These are phyloP conservation scores for Trypanosomatidae sp. DNA, from an alignment of 208 protist genomes.

Conservation along the genomic window DNA sequence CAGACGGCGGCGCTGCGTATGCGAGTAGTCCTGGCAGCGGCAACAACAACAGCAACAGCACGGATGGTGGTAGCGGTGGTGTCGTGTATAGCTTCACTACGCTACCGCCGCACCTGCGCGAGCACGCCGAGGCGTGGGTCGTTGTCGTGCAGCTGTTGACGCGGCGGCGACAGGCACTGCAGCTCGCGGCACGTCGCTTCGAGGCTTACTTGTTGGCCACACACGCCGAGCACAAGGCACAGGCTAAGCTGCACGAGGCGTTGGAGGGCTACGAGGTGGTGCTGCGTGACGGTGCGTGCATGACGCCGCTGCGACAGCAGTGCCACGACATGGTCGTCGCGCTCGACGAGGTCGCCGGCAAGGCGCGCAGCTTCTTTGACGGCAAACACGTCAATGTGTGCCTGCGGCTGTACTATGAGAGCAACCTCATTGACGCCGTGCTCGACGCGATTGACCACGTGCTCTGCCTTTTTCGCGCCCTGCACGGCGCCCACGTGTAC, in stretches of 20 bases:
- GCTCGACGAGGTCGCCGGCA: slow-evolving; percentile 11
- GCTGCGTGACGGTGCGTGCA: slow-evolving; percentile 11
- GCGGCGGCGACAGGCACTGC: slow-evolving; percentile 21
- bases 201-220: slow-evolving; percentile 23
- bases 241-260: slow-evolving; percentile 17
- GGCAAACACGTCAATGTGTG: slow-evolving; percentile 46
- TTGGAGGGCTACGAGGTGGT: slow-evolving; percentile 17
- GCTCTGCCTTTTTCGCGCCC: slow-evolving; percentile 17
- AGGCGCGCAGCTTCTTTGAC: slow-evolving; percentile 13
- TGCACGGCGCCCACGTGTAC: slow-evolving; percentile 4
- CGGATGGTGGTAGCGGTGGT: not conserved
- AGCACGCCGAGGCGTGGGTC: slow-evolving; percentile 27
- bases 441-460: slow-evolving; percentile 59
- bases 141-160: slow-evolving; percentile 18
- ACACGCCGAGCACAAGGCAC: slow-evolving; percentile 10
- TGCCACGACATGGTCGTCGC: slow-evolving; percentile 3
- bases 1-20: not conserved
- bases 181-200: slow-evolving; percentile 20
- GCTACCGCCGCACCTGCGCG: slow-evolving; percentile 8
- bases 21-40: not conserved
- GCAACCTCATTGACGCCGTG: slow-evolving; percentile 37
- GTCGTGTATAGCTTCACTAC: slow-evolving; percentile 13
- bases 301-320: slow-evolving; percentile 10
- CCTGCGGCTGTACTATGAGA: slow-evolving; percentile 42
- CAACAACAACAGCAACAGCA: not conserved